These are phyloP conservation scores for Plasmodium malariae DNA, from an alignment of 169 alveolate species.

Conservation along the genomic window DNA sequence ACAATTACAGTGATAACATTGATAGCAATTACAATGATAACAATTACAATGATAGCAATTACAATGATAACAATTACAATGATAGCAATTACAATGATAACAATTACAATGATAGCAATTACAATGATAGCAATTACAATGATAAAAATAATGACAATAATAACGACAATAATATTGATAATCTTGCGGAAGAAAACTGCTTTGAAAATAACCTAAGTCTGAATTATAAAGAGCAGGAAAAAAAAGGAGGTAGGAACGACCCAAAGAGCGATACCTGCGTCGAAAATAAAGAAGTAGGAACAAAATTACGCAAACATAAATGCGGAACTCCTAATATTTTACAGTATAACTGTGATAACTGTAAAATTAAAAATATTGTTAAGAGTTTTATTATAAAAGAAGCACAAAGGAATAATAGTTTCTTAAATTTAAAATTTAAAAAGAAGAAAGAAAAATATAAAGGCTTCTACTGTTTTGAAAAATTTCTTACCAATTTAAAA, in stretches of 20 bases:
- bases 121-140: background rate
- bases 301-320: too few relatives aligned
- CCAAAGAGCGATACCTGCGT: background rate
- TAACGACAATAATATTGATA: conserved; percentile 2
- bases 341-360: conserved; percentile 54
- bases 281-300: too few relatives aligned
- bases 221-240: too few relatives aligned
- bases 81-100: too few relatives aligned
- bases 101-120: background rate
- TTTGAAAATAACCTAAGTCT: too few relatives aligned
- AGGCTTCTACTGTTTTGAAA: conserved; percentile 55
- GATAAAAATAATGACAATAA: background rate
- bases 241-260: background rate
- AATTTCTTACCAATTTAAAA: conserved; percentile 39
- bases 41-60: background rate
- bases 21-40: background rate
- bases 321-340: background rate
- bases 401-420: conserved; percentile 35
- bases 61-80: background rate
- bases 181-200: background rate
- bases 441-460: conserved; percentile 55
- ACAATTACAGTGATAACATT: background rate
- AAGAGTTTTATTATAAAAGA: conserved; percentile 47
- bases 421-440: conserved; percentile 48
- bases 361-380: conserved; percentile 57